Conservation (phyloP, 2,329 filamentous ascomycete species). For the Penicillium sumatraense region DNA sequence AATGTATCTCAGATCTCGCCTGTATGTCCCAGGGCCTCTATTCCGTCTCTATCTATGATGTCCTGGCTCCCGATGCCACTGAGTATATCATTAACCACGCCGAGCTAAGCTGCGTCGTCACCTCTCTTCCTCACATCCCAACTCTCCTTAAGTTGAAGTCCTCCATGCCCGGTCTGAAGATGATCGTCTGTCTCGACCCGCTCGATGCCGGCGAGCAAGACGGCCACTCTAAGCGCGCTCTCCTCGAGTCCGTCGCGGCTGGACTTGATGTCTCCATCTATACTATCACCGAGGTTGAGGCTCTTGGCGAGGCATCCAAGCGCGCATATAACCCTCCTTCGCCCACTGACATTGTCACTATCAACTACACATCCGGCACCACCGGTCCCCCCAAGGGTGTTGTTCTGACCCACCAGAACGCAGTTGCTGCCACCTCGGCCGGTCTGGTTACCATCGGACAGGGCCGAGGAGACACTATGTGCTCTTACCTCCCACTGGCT, state of each 20-base stretch:
- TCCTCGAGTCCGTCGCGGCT: constrained; percentile 75
- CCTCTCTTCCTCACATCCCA: constrained; percentile 80
- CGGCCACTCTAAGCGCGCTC: constrained; percentile 76
- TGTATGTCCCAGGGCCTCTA: constrained; percentile 85
- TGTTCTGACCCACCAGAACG: constrained; percentile 76
- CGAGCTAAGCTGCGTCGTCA: constrained; percentile 73
- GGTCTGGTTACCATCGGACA: constrained; percentile 60
- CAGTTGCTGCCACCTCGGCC: constrained; percentile 71
- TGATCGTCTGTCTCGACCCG: constrained; percentile 85
- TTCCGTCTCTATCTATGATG: constrained; percentile 95
- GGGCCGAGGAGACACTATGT: constrained; percentile 65
- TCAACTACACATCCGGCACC: constrained; percentile 69
- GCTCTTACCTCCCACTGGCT: constrained; percentile 90
- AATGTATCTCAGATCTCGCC: constrained; percentile 69
- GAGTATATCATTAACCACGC: constrained; percentile 97
- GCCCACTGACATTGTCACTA: constrained; percentile 77
- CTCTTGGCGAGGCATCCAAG: constrained; percentile 72
- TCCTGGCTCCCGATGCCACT: constrained; percentile 84
- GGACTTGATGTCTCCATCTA: constrained; percentile 78
- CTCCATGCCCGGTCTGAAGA: constrained; percentile 78
- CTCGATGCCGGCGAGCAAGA: constrained; percentile 77
- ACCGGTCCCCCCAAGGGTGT: constrained; percentile 69
- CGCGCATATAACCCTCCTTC: constrained; percentile 72
- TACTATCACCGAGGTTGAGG: constrained; percentile 80
- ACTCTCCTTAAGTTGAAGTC: constrained; percentile 78